phyloP scores from a whole-genome alignment of 805 yeast genomes.

The Metschnikowia borealis region DNA sequence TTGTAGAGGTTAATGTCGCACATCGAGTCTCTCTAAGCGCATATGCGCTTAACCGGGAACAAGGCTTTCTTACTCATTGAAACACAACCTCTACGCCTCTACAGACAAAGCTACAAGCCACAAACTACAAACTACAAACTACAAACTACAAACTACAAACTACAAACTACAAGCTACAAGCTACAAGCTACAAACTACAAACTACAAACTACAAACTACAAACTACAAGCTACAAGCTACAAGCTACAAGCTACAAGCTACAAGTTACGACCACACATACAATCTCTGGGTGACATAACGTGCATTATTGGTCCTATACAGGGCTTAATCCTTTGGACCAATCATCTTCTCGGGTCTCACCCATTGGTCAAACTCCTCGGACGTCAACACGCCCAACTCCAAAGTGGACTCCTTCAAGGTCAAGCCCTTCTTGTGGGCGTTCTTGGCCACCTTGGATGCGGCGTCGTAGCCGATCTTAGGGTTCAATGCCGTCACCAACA shows the following conservation, averaged over 20 bases:
- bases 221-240: not conserved
- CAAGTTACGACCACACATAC: too few species aligned
- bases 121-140: too few species aligned
- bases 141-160: too few species aligned
- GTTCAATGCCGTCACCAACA: constrained; percentile 97
- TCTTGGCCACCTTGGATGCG: constrained; percentile 97
- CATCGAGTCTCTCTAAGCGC: constrained; percentile 12
- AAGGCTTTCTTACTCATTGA: too few species aligned
- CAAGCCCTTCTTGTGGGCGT: constrained; percentile 96
- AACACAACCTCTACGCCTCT: too few species aligned
- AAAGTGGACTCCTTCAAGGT: constrained; percentile 93
- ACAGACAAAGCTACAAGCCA: too few species aligned
- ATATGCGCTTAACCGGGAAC: constrained; percentile 8
- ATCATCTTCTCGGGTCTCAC: constrained; percentile 98
- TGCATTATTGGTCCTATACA: not conserved
- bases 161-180: too few species aligned
- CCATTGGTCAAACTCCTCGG: constrained; percentile 91
- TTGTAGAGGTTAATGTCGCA: constrained; percentile 10
- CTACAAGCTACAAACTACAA: too few species aligned
- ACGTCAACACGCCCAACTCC: constrained; percentile 79
- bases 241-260: too few species aligned
- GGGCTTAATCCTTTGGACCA: constrained; percentile 69
- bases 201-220: not conserved
- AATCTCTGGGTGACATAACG: too few species aligned
- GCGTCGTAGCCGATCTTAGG: constrained; percentile 98